phyloP scores from a whole-genome alignment of 1,284 basidiomycete species.

The Melampsora larici-populina region DNA sequence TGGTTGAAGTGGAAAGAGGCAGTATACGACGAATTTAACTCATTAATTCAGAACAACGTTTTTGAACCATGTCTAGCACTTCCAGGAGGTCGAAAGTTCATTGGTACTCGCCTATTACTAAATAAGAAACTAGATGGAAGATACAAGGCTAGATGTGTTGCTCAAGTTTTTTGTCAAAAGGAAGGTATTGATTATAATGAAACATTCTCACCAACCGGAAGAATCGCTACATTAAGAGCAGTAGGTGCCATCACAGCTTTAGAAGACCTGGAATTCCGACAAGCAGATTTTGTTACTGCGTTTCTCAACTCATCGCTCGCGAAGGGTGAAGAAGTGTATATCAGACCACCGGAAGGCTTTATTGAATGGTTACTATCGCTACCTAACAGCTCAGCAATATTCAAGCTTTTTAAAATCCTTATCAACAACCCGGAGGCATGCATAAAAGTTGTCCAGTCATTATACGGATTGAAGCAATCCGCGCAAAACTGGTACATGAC shows the following conservation, averaged over 20 bases:
- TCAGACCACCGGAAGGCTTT: too few relatives aligned
- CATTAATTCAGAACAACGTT: too few relatives aligned
- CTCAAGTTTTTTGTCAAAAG: not conserved
- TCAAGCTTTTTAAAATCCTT: too few relatives aligned
- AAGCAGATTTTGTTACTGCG: too few relatives aligned
- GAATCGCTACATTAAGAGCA: not conserved
- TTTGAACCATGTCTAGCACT: too few relatives aligned
- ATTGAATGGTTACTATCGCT: too few relatives aligned
- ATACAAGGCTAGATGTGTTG: conserved; percentile 8
- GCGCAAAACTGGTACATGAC: not conserved
- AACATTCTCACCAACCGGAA: conserved; percentile 10
- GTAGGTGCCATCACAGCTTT: not conserved
- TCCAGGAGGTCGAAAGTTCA: not conserved
- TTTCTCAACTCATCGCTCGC: too few relatives aligned
- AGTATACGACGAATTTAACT: too few relatives aligned
- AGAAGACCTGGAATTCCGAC: not conserved
- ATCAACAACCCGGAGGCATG: not conserved
- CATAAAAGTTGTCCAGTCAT: not conserved
- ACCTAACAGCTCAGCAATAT: too few relatives aligned
- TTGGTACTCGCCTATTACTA: not conserved
- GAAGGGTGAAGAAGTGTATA: too few relatives aligned
- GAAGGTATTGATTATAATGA: conserved; percentile 12
- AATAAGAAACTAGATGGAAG: too few relatives aligned
- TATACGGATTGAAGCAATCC: conserved; percentile 20
- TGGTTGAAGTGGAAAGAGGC: too few relatives aligned